A percentile compares a stretch with the other conserved stretches of the same genome.
phyloP scores from a whole-genome alignment of 192 early-diverging fungal genomes.

The Funneliformis mosseae region DNA sequence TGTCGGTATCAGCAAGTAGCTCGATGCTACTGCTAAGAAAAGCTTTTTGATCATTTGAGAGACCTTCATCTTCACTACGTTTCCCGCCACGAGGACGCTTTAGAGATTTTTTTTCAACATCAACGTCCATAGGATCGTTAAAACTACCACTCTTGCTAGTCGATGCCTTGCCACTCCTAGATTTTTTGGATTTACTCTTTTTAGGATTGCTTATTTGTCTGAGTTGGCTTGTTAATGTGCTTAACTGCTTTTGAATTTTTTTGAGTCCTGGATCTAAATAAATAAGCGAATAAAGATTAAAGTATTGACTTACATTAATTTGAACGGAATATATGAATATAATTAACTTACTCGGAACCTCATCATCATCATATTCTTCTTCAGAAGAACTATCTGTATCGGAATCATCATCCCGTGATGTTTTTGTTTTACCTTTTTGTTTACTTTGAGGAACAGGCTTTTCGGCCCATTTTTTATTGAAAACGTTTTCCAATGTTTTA shows the following conservation, averaged over 20 bases:
- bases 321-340: neutral
- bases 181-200: slow-evolving; percentile 29
- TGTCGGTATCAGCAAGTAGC: slow-evolving; percentile 61
- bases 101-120: slow-evolving; percentile 35
- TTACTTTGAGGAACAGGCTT: slow-evolving; percentile 38
- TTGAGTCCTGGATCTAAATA: slow-evolving; percentile 3
- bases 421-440: slow-evolving; percentile 29
- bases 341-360: slow-evolving; percentile 33
- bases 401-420: slow-evolving; percentile 29
- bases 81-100: slow-evolving; percentile 40
- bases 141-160: neutral
- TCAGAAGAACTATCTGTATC: slow-evolving; percentile 38
- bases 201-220: neutral
- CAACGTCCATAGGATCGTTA: slow-evolving; percentile 3
- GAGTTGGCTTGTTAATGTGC: neutral
- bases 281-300: neutral
- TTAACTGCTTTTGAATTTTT: neutral
- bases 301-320: neutral
- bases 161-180: neutral
- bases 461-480: slow-evolving; percentile 67
- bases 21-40: slow-evolving; percentile 77
- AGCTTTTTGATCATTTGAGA: slow-evolving; percentile 88
- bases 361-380: slow-evolving; percentile 36
- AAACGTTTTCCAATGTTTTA: slow-evolving; percentile 61
- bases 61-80: slow-evolving; percentile 48